Evolutionary conservation across 768 basidiomycete species (phyloP), one percentile per base, ranked within the genome.

Genomic region (Lentinula raphanica): DNA sequence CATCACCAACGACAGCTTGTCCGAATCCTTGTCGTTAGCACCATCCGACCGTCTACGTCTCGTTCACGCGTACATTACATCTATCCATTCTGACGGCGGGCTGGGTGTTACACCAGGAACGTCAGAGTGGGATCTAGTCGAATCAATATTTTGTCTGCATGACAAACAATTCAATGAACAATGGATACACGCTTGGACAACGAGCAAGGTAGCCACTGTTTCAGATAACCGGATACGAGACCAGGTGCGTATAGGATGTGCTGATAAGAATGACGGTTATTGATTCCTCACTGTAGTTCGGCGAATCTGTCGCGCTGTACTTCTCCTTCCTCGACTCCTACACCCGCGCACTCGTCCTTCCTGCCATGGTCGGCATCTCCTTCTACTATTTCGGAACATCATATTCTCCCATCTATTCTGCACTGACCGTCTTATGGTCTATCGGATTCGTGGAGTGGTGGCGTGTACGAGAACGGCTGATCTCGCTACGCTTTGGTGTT

Each of bases 361-460:
- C 94, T 2, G 85, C 94, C 2, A 67, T 72, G 15, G 74, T 92
- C 39, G 94, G 94, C 1, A 64, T 85, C 48, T 50, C 82, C 19
- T 87, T 85, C 68, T 92, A 85, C 74, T 80, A 85, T 71, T 79
- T 89, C 65, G 81, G 83, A 27, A 77, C 80, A 0, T 81, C 87
- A 0, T 98, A 94, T 71, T 87, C 88, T 8, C 80, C 88, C 11
- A 46, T 82, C 3, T 98, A 94, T 69, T 92, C 92, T 0, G 71
- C 80, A 54, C 71, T 90, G 21, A 74, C 96, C 48, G 81, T 85
- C n/a, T 56, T 94, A 2, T 99, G 95, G 91, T 87, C 89, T 0
- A 78, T 93, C 48, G 70, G 81, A 19, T 96, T 95, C 65, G 88
- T 95, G 60, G 94, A 98, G 69, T 88, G 86, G 77, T 99, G 96